Evolutionary conservation across 164 flowering plant genomes (phyloP).

Genomic region (Berberis vulgaris): DNA sequence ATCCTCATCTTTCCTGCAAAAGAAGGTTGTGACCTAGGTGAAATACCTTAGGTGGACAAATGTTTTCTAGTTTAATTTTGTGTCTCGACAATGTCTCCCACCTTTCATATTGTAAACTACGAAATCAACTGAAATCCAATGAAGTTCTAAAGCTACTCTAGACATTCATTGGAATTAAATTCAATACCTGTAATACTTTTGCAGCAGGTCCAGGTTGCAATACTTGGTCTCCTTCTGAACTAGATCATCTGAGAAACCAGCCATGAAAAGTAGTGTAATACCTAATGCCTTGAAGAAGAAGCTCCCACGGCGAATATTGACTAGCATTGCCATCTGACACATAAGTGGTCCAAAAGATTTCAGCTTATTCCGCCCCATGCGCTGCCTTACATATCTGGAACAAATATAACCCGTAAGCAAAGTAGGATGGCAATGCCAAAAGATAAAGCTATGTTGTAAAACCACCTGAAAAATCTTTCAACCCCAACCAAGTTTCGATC

Average conservation of each 20-base stretch:
- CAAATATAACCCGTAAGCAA: background rate
- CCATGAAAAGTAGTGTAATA: slow-evolving; percentile 58
- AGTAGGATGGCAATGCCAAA: too few species aligned
- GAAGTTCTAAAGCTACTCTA: slow-evolving; percentile 27
- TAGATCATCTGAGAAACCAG: slow-evolving; percentile 48
- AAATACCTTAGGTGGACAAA: too few species aligned
- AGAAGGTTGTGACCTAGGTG: too few species aligned
- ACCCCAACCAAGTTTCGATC: too few species aligned
- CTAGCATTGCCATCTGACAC: slow-evolving; percentile 46
- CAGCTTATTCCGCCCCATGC: slow-evolving; percentile 58
- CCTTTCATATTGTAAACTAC: slow-evolving; percentile 7
- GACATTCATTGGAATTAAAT: too few species aligned
- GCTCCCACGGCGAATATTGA: slow-evolving; percentile 44
- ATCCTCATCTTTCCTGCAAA: too few species aligned
- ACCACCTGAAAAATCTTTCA: too few species aligned
- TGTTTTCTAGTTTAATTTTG: too few species aligned
- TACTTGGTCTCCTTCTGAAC: slow-evolving; percentile 52
- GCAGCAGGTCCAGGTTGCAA: slow-evolving; percentile 11
- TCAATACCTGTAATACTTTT: too few species aligned
- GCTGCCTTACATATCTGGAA: slow-evolving; percentile 54
- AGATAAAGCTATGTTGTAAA: background rate
- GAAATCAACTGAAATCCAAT: slow-evolving; percentile 19
- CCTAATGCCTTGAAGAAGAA: slow-evolving; percentile 67
- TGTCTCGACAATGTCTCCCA: too few species aligned
- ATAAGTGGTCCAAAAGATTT: slow-evolving; percentile 52